Evolutionary conservation across 106 monocot genomes (phyloP).

Genomic region (Phalaenopsis aphrodite): DNA sequence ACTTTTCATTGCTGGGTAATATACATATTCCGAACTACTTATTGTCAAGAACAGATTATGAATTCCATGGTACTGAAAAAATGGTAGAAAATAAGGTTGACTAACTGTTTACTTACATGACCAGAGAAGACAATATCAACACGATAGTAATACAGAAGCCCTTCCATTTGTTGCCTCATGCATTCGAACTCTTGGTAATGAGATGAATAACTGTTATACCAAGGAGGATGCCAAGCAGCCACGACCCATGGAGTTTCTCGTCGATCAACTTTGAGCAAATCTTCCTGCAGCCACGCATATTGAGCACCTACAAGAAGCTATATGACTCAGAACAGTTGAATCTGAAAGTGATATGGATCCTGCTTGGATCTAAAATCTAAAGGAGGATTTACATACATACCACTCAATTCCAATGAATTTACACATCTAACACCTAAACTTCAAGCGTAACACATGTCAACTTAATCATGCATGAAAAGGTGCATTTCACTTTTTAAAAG

Average conservation of each 20-base stretch:
- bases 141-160: conserved; percentile 52
- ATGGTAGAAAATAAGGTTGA: neutral
- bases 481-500: too few relatives aligned
- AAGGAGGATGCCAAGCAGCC: conserved; percentile 84
- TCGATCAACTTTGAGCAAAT: conserved; percentile 47
- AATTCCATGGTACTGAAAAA: neutral
- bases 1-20: neutral
- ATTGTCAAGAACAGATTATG: neutral
- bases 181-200: conserved; percentile 95
- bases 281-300: conserved; percentile 60
- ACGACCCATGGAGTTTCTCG: conserved; percentile 74
- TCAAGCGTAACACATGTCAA: too few relatives aligned
- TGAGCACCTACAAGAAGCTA: conserved; percentile 49
- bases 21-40: neutral
- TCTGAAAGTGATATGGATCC: neutral
- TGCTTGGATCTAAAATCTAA: neutral
- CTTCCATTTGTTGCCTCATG: conserved; percentile 87
- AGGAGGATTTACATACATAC: neutral
- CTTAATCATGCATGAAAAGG: too few relatives aligned
- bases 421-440: too few relatives aligned
- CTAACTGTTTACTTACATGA: conserved; percentile 47
- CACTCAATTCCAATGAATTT: too few relatives aligned
- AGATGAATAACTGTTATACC: conserved; percentile 90
- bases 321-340: neutral
- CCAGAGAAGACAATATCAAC: conserved; percentile 83